These are phyloP conservation scores for Saccharomyces pastorianus DNA, from an alignment of 1,139 yeast genomes.

Conservation along the genomic window DNA sequence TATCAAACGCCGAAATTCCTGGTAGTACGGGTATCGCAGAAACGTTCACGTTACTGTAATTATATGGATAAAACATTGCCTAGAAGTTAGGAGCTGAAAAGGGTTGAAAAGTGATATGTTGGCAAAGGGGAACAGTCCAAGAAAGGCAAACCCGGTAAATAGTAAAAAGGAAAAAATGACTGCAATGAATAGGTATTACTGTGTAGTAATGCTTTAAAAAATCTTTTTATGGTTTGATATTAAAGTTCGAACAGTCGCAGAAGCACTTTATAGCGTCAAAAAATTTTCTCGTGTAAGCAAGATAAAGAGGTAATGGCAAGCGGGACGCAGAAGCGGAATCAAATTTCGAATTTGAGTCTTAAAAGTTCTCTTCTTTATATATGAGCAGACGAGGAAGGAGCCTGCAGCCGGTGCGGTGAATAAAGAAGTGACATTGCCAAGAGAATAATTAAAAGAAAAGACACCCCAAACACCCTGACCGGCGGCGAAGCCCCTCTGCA, in stretches of 20 bases:
- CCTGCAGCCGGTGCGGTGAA: neutral
- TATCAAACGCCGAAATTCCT: neutral
- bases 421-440: neutral
- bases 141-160: neutral
- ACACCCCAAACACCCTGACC: constrained; percentile 1
- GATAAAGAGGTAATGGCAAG: neutral
- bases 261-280: neutral
- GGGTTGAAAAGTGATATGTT: neutral
- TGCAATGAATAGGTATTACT: neutral
- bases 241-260: neutral
- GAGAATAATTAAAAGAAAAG: neutral
- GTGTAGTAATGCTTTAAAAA: neutral
- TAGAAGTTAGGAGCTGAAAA: neutral
- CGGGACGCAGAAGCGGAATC: neutral
- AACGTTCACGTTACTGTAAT: neutral
- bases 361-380: neutral
- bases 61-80: neutral
- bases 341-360: neutral
- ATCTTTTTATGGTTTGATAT: neutral
- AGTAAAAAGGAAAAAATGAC: neutral
- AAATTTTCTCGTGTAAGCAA: neutral
- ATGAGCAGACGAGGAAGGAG: neutral
- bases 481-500: constrained; percentile 1
- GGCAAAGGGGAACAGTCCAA: neutral
- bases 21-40: neutral